Percentiles rank a stretch among this genome's conserved stretches.
Evolutionary conservation across 345 rosid genomes (phyloP).

Genomic region (Syzygium oleosum): DNA sequence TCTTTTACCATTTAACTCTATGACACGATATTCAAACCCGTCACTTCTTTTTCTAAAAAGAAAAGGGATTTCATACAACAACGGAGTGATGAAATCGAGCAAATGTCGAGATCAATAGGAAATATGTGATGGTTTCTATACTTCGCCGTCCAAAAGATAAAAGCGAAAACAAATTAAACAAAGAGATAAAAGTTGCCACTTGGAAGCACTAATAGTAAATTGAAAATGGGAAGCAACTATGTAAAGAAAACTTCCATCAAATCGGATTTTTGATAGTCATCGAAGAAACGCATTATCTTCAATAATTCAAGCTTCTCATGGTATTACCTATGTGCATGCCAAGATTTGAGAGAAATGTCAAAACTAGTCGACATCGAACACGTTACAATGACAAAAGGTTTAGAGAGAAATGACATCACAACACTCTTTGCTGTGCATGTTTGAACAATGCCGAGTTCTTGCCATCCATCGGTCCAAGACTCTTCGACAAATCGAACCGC

Average conservation of each 20-base stretch:
- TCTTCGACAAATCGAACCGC: too few species aligned
- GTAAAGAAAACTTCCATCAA: not conserved
- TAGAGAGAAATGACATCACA: not conserved
- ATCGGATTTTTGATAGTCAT: not conserved
- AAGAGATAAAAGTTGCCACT: not conserved
- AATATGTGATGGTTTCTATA: too few species aligned
- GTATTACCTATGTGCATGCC: not conserved
- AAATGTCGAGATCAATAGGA: not conserved
- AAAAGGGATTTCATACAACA: fast-evolving
- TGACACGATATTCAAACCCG: too few species aligned
- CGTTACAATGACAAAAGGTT: not conserved
- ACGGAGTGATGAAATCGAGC: not conserved
- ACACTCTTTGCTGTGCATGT: too few species aligned
- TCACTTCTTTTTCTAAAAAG: not conserved
- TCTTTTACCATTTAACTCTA: not conserved
- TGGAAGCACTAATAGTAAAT: not conserved
- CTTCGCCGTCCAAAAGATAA: not conserved
- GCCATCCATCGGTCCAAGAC: too few species aligned
- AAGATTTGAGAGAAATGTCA: not conserved
- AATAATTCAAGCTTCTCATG: not conserved
- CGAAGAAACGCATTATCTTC: not conserved
- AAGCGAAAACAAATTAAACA: not conserved
- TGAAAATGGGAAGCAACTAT: not conserved
- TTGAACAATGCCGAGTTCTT: too few species aligned
- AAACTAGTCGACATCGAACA: not conserved